Evolutionary conservation across 1,284 basidiomycete genomes (phyloP).

Genomic region (Trichosporon sp.): DNA sequence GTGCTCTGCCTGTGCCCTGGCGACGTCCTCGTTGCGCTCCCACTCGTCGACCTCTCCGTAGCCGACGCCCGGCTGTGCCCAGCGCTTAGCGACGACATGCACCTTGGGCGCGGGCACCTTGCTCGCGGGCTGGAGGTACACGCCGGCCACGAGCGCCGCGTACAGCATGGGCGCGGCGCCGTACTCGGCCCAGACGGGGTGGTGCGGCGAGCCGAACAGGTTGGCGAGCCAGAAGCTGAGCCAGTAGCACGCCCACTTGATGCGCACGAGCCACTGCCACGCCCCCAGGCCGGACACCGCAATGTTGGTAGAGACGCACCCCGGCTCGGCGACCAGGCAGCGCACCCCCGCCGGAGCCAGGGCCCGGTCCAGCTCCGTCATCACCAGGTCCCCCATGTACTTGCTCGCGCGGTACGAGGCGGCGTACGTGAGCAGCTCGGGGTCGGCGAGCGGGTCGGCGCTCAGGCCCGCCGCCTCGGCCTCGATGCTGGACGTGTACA

Average conservation of each 20-base stretch:
- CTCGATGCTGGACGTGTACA: slow-evolving; percentile 77
- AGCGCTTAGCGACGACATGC: slow-evolving; percentile 24
- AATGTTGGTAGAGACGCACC: slow-evolving; percentile 67
- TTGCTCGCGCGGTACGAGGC: slow-evolving; percentile 71
- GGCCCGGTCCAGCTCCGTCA: slow-evolving; percentile 55
- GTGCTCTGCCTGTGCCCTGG: slow-evolving; percentile 22
- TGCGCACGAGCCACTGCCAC: slow-evolving; percentile 53
- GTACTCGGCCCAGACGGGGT: slow-evolving; percentile 35
- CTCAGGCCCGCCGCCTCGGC: slow-evolving; percentile 57
- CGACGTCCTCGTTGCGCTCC: slow-evolving; percentile 28
- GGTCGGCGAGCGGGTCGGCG: slow-evolving; percentile 56
- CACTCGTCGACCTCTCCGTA: slow-evolving; percentile 42
- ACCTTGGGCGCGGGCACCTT: slow-evolving; percentile 36
- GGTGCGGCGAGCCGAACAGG: slow-evolving; percentile 39
- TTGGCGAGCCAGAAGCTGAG: slow-evolving; percentile 59
- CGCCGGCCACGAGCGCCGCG: slow-evolving; percentile 32
- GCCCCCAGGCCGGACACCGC: slow-evolving; percentile 37
- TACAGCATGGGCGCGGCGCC: slow-evolving; percentile 40
- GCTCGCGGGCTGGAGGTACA: slow-evolving; percentile 26
- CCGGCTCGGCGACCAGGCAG: slow-evolving; percentile 69
- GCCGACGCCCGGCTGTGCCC: slow-evolving; percentile 26
- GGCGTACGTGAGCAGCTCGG: slow-evolving; percentile 62
- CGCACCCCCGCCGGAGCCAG: slow-evolving; percentile 52
- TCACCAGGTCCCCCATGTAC: slow-evolving; percentile 72
- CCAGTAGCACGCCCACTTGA: slow-evolving; percentile 58